phyloP scores from a whole-genome alignment of 1,284 basidiomycete genomes.

The Chondrostereum purpureum region DNA sequence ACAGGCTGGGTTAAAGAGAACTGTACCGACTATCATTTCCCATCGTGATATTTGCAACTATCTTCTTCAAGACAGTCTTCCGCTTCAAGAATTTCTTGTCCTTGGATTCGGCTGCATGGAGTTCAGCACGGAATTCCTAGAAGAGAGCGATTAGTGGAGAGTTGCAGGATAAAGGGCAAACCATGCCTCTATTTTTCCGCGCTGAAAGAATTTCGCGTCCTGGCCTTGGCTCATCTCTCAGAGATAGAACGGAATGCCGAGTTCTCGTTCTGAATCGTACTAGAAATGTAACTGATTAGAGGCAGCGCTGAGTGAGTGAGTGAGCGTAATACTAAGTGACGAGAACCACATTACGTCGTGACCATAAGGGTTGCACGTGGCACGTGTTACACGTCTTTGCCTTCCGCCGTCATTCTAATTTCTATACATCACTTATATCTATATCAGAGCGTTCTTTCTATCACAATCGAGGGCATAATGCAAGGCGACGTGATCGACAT shows the following conservation, averaged over 20 bases:
- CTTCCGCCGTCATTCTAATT: no score
- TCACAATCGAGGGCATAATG: no score
- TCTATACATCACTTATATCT: no score
- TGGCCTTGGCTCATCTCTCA: slow-evolving; percentile 50
- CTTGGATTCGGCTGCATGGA: slow-evolving; percentile 84
- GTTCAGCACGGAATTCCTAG: slow-evolving; percentile 81
- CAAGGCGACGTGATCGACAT: neutral
- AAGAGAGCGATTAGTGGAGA: slow-evolving; percentile 14
- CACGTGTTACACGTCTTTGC: no score
- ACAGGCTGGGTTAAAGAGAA: slow-evolving; percentile 19
- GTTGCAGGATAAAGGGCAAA: slow-evolving; percentile 4
- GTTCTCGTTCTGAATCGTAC: neutral
- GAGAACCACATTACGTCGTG: no score
- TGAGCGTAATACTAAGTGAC: no score
- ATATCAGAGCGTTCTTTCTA: no score
- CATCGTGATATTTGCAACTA: slow-evolving; percentile 94
- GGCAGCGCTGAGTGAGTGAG: no score
- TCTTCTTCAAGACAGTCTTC: slow-evolving; percentile 91
- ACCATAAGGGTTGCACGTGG: no score
- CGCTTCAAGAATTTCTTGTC: slow-evolving; percentile 92
- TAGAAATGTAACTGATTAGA: no score
- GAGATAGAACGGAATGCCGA: slow-evolving; percentile 34
- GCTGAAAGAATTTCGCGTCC: slow-evolving; percentile 86
- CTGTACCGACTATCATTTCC: slow-evolving; percentile 82
- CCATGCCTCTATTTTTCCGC: slow-evolving; percentile 85